phyloP scores from a whole-genome alignment of 169 alveolate genomes.

The Cryptosporidium baileyi region DNA sequence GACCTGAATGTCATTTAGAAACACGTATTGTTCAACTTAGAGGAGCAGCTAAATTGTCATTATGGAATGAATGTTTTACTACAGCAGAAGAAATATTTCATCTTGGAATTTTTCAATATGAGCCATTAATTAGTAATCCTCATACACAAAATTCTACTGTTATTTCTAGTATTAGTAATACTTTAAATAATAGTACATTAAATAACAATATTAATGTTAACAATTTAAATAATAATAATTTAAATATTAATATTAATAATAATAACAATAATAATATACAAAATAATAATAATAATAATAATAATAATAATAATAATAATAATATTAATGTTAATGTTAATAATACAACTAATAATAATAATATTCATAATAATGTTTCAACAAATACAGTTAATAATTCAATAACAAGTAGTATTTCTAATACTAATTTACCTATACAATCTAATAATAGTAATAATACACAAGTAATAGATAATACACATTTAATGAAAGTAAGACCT shows the following conservation, averaged over 20 bases:
- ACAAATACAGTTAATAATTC: neutral
- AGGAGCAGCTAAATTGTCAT: constrained; percentile 89
- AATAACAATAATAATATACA: neutral
- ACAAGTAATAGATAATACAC: constrained; percentile 47
- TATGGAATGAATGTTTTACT: constrained; percentile 94
- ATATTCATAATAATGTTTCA: too few relatives aligned
- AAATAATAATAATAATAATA: too few relatives aligned
- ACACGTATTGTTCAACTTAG: constrained; percentile 90
- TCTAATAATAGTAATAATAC: neutral
- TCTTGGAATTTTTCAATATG: constrained; percentile 73
- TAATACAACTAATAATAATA: neutral
- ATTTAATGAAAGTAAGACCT: constrained; percentile 78
- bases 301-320: too few relatives aligned
- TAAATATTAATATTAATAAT: neutral
- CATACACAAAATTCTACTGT: neutral
- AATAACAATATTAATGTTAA: too few relatives aligned
- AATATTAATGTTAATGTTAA: neutral
- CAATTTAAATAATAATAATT: neutral
- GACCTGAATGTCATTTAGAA: constrained; percentile 87
- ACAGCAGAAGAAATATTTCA: constrained; percentile 92
- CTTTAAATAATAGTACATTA: neutral
- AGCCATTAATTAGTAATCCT: constrained; percentile 37
- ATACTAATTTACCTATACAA: constrained; percentile 1
- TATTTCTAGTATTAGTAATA: neutral
- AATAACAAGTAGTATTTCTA: neutral